Evolutionary conservation across 2,329 filamentous ascomycete genomes (phyloP), one percentile per base, ranked within the genome.

Genomic region (Beauveria pseudobassiana): DNA sequence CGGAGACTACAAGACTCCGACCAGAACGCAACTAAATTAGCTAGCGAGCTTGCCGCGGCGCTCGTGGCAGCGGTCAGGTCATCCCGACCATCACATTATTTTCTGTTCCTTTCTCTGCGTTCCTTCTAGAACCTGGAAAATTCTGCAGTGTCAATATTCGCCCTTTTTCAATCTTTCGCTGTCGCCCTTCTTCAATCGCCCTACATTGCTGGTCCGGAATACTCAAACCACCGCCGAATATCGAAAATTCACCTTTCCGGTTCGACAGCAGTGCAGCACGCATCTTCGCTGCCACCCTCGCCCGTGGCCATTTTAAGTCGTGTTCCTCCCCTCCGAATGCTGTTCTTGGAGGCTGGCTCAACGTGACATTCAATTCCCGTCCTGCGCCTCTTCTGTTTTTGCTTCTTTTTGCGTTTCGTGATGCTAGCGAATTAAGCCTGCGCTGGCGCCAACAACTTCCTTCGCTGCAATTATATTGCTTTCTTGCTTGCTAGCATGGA

Each of bases 1-100:
- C 56, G 56, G 56, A 51, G 56, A 59, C 46, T 51, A 59, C 16
- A 18, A 59, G 56, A 59, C 56, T 38, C 55, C 45, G 55, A 49
- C 48, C 43, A 22, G 53, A 30, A 56, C 30, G 10, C 53, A 56
- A 22, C 53, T 56, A 34, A 22, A 56, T 22, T 24, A 58, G 55
- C 55, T 48, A 34, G 43, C 43, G 43, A 46, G 26, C n/a, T 38
- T 57, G 26, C 48, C 46, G 46, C 56, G 22, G 34, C 56, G 56
- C 46, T 40, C 28, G 56, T 51, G 56, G 30, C 34, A 45, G 56
- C 56, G 20, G 43, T 28, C 46, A 30, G 34, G 46, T 51, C 56
- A 34, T 51, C 14, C 43, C 56, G 24, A 42, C 46, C 10, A 43
- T 50, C 16, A 43, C 40, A 30, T 2, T 50, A 30, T 34, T 2